A percentile compares a stretch with the other conserved stretches of the same genome.
phyloP scores from a whole-genome alignment of 768 basidiomycete genomes.

The Boletus speciosus region DNA sequence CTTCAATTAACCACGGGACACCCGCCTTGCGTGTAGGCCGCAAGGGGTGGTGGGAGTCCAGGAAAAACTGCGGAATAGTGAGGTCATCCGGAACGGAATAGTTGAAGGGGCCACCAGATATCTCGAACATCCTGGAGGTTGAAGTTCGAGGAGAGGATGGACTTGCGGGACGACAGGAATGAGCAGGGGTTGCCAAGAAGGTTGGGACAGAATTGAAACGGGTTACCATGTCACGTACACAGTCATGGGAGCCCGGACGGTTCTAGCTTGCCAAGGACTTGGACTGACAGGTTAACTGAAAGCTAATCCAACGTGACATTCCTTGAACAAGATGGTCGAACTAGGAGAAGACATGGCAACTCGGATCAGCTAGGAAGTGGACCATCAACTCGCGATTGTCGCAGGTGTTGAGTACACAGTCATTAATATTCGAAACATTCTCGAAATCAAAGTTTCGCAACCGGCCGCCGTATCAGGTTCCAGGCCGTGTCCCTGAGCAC shows the following conservation, averaged over 20 bases:
- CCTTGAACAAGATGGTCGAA: not conserved
- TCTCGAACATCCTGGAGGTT: conserved; percentile 17
- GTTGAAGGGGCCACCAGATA: conserved; percentile 28
- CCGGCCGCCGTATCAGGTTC: conserved; percentile 1
- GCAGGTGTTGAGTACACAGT: not conserved
- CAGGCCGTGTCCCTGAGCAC: conserved; percentile 52
- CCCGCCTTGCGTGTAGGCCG: conserved; percentile 45
- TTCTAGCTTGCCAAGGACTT: not conserved
- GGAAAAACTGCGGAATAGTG: conserved; percentile 63
- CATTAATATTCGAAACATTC: not conserved
- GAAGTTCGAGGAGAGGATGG: not conserved
- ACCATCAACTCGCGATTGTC: not conserved
- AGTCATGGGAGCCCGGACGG: not conserved
- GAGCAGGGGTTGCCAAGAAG: not conserved
- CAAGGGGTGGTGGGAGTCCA: conserved; percentile 41
- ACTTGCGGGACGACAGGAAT: not conserved
- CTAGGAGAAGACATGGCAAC: not conserved
- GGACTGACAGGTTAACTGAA: not conserved
- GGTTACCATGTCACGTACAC: not conserved
- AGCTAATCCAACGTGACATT: too few relatives aligned
- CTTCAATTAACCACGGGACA: conserved; percentile 59
- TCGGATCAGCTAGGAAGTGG: not conserved
- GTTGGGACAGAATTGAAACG: not conserved
- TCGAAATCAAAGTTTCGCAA: conserved; percentile 28
- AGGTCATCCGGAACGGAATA: conserved; percentile 57